Percentiles rank a stretch among this genome's conserved stretches.
phyloP scores from a whole-genome alignment of 108 stramenopile genomes.

The Bacterosira constricta region DNA sequence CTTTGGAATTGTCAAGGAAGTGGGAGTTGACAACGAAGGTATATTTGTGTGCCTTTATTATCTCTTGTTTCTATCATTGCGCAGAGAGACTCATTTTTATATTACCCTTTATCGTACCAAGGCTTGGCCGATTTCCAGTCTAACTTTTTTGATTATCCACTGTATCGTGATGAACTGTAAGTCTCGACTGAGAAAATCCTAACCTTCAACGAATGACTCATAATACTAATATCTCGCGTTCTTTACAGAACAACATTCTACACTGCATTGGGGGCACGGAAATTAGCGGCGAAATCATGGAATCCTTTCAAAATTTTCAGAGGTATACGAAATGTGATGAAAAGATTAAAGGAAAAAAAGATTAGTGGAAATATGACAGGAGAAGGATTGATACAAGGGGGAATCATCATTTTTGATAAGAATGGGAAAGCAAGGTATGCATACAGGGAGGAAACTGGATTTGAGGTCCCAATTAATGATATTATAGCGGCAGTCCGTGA shows the following conservation, averaged over 20 bases:
- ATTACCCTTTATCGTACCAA: not conserved
- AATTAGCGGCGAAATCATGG: slow-evolving; percentile 31
- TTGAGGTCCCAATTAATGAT: slow-evolving; percentile 49
- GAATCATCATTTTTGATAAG: slow-evolving; percentile 58
- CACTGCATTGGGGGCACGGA: slow-evolving; percentile 53
- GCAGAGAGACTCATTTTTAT: too few relatives aligned
- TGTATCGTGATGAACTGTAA: slow-evolving; percentile 56
- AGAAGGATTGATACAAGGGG: slow-evolving; percentile 67
- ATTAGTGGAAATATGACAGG: slow-evolving; percentile 66
- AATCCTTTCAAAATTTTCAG: slow-evolving; percentile 55
- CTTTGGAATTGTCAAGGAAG: slow-evolving; percentile 63
- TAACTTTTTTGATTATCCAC: slow-evolving; percentile 51
- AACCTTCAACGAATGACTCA: not conserved
- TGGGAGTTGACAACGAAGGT: slow-evolving; percentile 59
- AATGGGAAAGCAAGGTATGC: slow-evolving; percentile 45
- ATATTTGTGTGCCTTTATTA: not conserved
- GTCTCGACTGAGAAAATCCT: not conserved
- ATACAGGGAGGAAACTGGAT: slow-evolving; percentile 64
- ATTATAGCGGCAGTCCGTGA: slow-evolving; percentile 43
- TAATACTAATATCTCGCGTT: not conserved
- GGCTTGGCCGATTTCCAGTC: slow-evolving; percentile 51
- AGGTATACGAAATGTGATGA: slow-evolving; percentile 37
- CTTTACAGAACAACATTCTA: slow-evolving; percentile 46
- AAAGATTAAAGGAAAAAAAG: slow-evolving; percentile 44
- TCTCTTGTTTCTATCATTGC: not conserved